These are phyloP conservation scores for Fusarium albosuccineum DNA, from an alignment of 2,329 filamentous ascomycete genomes.

Conservation along the genomic window DNA sequence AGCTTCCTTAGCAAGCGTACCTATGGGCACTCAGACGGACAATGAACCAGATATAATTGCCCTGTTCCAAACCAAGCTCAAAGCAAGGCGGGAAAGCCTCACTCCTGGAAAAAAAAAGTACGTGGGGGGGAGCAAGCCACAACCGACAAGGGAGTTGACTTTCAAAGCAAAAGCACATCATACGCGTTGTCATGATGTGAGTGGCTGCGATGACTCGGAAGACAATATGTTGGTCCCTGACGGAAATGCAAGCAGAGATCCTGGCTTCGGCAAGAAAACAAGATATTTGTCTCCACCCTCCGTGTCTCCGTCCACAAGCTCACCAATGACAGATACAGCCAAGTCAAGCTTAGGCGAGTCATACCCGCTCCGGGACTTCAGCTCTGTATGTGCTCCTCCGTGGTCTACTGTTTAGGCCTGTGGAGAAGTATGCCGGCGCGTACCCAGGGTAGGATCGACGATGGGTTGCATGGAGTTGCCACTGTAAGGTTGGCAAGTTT, in stretches of 20 bases:
- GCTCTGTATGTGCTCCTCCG: not conserved
- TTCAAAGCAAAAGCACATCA: slow-evolving; percentile 12
- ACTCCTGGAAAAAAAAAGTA: not conserved
- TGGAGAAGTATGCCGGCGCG: slow-evolving; percentile 6
- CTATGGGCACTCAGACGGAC: slow-evolving; percentile 6
- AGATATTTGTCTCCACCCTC: slow-evolving; percentile 1
- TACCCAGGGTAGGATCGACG: not conserved
- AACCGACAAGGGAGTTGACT: not conserved
- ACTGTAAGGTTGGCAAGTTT: not conserved
- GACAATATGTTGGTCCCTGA: slow-evolving; percentile 3
- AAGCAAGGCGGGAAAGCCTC: slow-evolving; percentile 12
- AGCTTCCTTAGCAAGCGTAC: not conserved
- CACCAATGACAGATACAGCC: slow-evolving; percentile 5
- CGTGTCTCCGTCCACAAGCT: not conserved
- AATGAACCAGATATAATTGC: slow-evolving; percentile 29
- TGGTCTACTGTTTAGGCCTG: not conserved
- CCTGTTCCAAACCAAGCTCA: slow-evolving; percentile 7
- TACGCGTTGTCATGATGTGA: slow-evolving; percentile 1
- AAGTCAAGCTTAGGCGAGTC: not conserved
- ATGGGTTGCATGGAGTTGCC: not conserved
- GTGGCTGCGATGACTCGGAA: slow-evolving; percentile 6
- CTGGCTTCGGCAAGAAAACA: not conserved
- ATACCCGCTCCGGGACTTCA: not conserved
- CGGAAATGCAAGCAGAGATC: not conserved
- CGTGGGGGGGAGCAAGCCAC: slow-evolving; percentile 1